Evolutionary conservation across 169 alveolate genomes (phyloP).

Genomic region (Plasmodium ovale): DNA sequence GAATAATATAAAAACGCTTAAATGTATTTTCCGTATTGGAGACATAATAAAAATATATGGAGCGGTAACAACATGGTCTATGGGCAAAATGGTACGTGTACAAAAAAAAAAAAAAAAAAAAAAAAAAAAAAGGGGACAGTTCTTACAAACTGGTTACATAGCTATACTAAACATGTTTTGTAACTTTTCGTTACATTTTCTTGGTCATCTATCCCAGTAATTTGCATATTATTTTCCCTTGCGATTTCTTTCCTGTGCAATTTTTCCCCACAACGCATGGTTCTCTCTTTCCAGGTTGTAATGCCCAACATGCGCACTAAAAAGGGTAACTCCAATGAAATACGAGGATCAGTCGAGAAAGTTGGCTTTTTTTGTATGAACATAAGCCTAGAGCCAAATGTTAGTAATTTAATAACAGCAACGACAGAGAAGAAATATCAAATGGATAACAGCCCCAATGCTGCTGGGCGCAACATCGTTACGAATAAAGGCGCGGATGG

Average conservation of each 20-base stretch:
- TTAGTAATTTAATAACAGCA: constrained; percentile 59
- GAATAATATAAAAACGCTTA: constrained; percentile 74
- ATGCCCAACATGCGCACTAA: constrained; percentile 55
- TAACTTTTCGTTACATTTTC: neutral
- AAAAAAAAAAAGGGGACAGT: neutral
- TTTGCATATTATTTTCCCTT: too few species aligned
- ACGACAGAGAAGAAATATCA: constrained; percentile 70
- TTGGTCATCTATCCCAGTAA: too few species aligned
- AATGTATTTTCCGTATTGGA: constrained; percentile 83
- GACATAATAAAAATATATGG: constrained; percentile 80
- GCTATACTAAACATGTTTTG: neutral
- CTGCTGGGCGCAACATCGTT: neutral
- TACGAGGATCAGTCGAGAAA: constrained; percentile 25
- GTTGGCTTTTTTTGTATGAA: constrained; percentile 65
- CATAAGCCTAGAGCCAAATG: constrained; percentile 52
- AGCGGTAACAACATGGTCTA: constrained; percentile 85
- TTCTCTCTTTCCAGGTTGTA: constrained; percentile 21
- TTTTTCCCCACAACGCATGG: neutral
- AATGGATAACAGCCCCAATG: neutral
- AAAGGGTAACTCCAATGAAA: constrained; percentile 6
- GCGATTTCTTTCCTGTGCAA: neutral
- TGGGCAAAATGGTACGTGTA: constrained; percentile 83
- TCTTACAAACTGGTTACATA: neutral
- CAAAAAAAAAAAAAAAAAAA: too few species aligned
- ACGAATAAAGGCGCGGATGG: neutral